Percentiles rank a stretch among this genome's conserved stretches.
Conservation (phyloP, 495 filamentous ascomycete species). For the Penicillium crystallinum region DNA sequence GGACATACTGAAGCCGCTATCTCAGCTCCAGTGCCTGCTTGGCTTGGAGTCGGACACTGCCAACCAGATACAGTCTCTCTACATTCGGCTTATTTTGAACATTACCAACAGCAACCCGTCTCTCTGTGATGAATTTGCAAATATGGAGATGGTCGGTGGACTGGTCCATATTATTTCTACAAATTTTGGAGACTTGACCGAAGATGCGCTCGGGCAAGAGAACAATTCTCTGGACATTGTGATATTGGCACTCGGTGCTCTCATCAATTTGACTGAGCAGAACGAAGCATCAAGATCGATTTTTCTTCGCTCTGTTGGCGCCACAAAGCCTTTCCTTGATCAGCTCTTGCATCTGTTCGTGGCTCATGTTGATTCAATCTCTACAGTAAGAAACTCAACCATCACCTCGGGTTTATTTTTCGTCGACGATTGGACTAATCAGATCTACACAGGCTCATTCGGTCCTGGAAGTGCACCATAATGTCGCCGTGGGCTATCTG, state of each 20-base stretch:
- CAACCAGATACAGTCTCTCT: conserved; percentile 24
- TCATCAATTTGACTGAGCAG: conserved; percentile 87
- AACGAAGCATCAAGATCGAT: conserved; percentile 49
- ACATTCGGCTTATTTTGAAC: conserved; percentile 74
- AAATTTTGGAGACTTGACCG: conserved; percentile 34
- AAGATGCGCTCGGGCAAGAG: conserved; percentile 39
- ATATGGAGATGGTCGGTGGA: conserved; percentile 49
- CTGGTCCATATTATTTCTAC: conserved; percentile 49
- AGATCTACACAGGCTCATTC: conserved; percentile 63
- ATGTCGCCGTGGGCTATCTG: conserved; percentile 88
- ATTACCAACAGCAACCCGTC: conserved; percentile 74
- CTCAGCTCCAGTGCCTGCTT: conserved; percentile 28
- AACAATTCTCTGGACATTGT: conserved; percentile 59
- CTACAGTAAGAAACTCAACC: conserved; percentile 37
- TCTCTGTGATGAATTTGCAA: conserved; percentile 62
- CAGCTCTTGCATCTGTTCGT: conserved; percentile 41
- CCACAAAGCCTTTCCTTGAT: conserved; percentile 31
- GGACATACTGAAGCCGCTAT: conserved; percentile 24
- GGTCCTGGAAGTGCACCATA: conserved; percentile 73
- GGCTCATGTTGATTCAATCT: conserved; percentile 33
- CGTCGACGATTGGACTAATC: not conserved
- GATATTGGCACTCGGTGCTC: conserved; percentile 72
- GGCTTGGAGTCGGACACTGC: conserved; percentile 7
- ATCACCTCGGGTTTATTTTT: not conserved
- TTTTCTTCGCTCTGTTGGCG: conserved; percentile 24